phyloP scores from a whole-genome alignment of 768 basidiomycete genomes.

The Rhodotorula paludigena region DNA sequence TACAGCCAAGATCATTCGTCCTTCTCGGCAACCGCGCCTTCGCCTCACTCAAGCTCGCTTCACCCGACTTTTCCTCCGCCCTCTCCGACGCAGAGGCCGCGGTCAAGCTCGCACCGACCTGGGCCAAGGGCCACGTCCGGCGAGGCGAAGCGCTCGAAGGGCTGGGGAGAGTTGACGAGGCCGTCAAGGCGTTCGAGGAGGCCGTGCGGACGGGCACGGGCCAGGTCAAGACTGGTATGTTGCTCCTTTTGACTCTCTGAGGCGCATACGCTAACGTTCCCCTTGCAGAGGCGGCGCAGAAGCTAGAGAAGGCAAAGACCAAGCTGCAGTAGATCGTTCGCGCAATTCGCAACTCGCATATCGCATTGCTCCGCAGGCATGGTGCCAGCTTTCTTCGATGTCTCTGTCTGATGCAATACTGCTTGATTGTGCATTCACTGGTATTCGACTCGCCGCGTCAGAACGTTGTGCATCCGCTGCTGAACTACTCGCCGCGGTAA shows the following conservation, averaged over 20 bases:
- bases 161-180: slow-evolving; percentile 6
- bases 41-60: slow-evolving; percentile 8
- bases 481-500: slow-evolving; percentile 47
- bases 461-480: not conserved
- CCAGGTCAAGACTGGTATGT: slow-evolving; percentile 21
- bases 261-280: not conserved
- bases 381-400: too few species aligned
- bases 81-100: slow-evolving; percentile 29
- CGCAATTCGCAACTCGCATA: not conserved
- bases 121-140: slow-evolving; percentile 33
- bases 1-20: slow-evolving; percentile 16
- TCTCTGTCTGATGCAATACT: too few species aligned
- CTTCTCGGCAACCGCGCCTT: slow-evolving; percentile 33
- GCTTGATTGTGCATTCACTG: too few species aligned
- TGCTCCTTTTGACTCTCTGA: not conserved
- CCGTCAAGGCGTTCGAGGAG: slow-evolving; percentile 14
- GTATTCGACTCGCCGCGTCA: not conserved
- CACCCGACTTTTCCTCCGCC: slow-evolving; percentile 6
- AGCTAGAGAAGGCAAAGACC: slow-evolving; percentile 11
- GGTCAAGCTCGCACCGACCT: slow-evolving; percentile 13
- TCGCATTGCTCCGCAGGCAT: too few species aligned
- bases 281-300: slow-evolving; percentile 20
- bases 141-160: slow-evolving; percentile 30
- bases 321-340: slow-evolving; percentile 4
- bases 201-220: slow-evolving; percentile 20